These are phyloP conservation scores for Leptographium lundbergii DNA, from an alignment of 2,329 filamentous ascomycete genomes.

Conservation along the genomic window DNA sequence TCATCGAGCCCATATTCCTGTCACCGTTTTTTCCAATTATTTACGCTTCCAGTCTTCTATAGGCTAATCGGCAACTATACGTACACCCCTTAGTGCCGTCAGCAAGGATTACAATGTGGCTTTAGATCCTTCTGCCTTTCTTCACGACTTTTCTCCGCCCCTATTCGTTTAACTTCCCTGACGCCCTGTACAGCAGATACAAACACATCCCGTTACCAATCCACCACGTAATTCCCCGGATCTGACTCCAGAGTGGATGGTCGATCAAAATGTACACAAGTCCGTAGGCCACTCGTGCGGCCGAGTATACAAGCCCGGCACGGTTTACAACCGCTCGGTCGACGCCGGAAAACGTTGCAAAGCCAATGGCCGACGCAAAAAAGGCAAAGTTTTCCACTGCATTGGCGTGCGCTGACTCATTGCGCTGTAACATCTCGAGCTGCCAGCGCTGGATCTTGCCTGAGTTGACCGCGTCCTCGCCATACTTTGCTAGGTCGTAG, in stretches of 20 bases:
- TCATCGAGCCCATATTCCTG: too few relatives aligned
- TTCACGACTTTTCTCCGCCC: too few relatives aligned
- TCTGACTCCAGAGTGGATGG: constrained; percentile 19
- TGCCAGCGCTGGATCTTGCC: constrained; percentile 29
- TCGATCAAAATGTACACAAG: constrained; percentile 26
- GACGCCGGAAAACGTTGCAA: constrained; percentile 27
- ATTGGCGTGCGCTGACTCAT: constrained; percentile 33
- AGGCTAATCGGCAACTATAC: too few relatives aligned
- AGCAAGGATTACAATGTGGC: too few relatives aligned
- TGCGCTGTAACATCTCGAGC: constrained; percentile 28
- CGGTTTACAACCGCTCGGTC: constrained; percentile 22
- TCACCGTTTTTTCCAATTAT: too few relatives aligned
- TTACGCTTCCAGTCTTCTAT: too few relatives aligned
- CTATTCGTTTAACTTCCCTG: neutral
- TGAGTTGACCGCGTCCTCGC: constrained; percentile 26
- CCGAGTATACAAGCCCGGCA: constrained; percentile 25
- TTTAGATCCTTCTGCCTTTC: too few relatives aligned
- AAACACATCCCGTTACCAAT: constrained; percentile 28
- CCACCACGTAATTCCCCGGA: constrained; percentile 29
- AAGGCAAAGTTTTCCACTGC: constrained; percentile 28
- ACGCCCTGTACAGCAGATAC: constrained; percentile 6
- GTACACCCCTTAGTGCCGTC: too few relatives aligned
- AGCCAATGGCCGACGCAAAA: constrained; percentile 23
- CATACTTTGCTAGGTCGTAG: constrained; percentile 32
- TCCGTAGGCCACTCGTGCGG: constrained; percentile 27